Evolutionary conservation across 352 stramenopile species (phyloP), one percentile per base, ranked within the genome.

Genomic region (Globisporangium rhizosaccharum): DNA sequence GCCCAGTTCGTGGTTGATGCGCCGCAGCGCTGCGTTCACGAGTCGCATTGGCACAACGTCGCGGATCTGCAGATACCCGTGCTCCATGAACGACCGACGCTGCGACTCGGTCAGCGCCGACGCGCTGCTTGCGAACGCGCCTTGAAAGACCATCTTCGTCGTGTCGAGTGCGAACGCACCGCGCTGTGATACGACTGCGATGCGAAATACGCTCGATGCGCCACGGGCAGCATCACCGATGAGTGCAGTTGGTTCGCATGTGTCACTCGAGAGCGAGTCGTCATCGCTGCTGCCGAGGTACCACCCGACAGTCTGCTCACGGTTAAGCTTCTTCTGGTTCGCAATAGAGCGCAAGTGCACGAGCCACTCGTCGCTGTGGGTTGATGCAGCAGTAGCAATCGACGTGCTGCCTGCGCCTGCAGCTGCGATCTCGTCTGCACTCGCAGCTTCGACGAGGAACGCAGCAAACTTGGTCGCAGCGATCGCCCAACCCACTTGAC

Each of bases 1-100:
- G 3, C 82, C 79, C 5, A 93, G 69, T 37, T 93, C 80, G 56
- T 93, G 82, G 51, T 92, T 92, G 61, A 92, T 88, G 49, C 74
- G 79, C 11, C 73, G 68, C 56, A 87, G 55, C 15, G 69, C 79
- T 1, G 74, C 67, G 47, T 90, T 84, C 1, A 82, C 67, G 41
- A 93, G 63, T 12, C 57, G 53, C 25, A 90, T 57, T 1, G 79
- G 68, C 25, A 93, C 81, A 9, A 73, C 81, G 14, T 74, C 68
- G 36, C 76, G 81, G 30, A 93, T 74, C 63, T 84, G 71, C 9
- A 93, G 61, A 58, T 76, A 91, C n/a, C 84, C 84, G 36, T 93
- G 78, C 48, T 74, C 70, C 62, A 86, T 84, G 63, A 93, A 93
- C 23, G 70, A 71, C 14, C 61, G 74, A 57, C 73, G 71, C 53